Evolutionary conservation across 2,329 filamentous ascomycete species (phyloP).

Genomic region (Colletotrichum camelliae): DNA sequence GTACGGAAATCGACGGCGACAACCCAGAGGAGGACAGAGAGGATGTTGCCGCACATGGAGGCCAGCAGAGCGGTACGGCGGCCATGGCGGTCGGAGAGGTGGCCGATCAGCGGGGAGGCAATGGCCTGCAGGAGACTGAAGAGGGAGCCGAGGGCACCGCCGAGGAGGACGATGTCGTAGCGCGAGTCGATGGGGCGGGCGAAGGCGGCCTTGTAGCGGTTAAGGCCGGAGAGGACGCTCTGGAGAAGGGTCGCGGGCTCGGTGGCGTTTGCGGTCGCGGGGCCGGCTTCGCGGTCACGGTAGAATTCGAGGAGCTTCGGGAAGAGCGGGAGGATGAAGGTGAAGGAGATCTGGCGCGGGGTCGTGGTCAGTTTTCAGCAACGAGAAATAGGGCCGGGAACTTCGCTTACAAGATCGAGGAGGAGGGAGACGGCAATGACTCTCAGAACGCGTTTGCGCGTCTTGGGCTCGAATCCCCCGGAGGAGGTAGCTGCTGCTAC

Average conservation of each 20-base stretch:
- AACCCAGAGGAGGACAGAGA: conserved; percentile 94
- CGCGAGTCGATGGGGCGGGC: conserved; percentile 90
- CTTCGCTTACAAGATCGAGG: conserved; percentile 80
- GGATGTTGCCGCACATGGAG: conserved; percentile 91
- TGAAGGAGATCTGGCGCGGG: conserved; percentile 83
- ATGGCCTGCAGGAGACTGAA: conserved; percentile 94
- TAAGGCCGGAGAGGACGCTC: conserved; percentile 80
- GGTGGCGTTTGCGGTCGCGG: conserved; percentile 45
- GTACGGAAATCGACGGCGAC: conserved; percentile 92
- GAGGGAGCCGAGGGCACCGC: conserved; percentile 89
- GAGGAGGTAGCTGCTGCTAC: conserved; percentile 38
- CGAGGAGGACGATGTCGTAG: conserved; percentile 96
- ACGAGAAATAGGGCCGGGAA: neutral
- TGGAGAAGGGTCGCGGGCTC: conserved; percentile 73
- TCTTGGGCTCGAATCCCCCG: conserved; percentile 50
- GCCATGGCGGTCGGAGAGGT: conserved; percentile 86
- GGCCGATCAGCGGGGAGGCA: conserved; percentile 89
- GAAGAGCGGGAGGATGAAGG: conserved; percentile 96
- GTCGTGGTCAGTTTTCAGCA: neutral
- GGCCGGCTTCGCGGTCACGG: conserved; percentile 75
- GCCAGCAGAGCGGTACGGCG: conserved; percentile 85
- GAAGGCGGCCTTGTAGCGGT: conserved; percentile 94
- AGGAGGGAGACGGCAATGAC: conserved; percentile 91
- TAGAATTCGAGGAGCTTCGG: conserved; percentile 97
- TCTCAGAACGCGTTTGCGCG: conserved; percentile 80